phyloP scores from a whole-genome alignment of 495 filamentous ascomycete genomes.

The Cetradonia linearis region DNA sequence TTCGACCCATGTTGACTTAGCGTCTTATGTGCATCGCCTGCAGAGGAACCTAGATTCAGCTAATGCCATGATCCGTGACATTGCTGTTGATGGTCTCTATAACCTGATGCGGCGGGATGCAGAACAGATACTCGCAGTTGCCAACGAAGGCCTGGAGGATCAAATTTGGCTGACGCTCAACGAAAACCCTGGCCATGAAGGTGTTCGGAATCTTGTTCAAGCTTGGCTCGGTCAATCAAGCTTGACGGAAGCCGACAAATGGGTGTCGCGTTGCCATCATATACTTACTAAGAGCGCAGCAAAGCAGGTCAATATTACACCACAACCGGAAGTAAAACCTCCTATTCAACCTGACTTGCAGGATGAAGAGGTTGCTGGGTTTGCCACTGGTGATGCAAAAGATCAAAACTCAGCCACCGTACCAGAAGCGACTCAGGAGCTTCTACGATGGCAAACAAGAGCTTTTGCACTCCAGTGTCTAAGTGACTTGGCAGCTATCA shows the following conservation, averaged over 20 bases:
- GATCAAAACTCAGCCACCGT: constrained; percentile 50
- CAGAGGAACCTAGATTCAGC: constrained; percentile 66
- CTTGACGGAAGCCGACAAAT: constrained; percentile 61
- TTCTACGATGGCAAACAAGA: constrained; percentile 89
- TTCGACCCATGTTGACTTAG: constrained; percentile 71
- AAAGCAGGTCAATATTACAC: constrained; percentile 44
- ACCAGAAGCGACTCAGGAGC: constrained; percentile 65
- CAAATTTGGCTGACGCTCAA: constrained; percentile 87
- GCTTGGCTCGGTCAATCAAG: constrained; percentile 89
- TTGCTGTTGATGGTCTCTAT: constrained; percentile 79
- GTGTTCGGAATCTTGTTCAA: constrained; percentile 68
- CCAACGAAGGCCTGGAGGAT: constrained; percentile 71
- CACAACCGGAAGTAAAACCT: constrained; percentile 38
- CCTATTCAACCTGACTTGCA: constrained; percentile 61
- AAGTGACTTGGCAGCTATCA: constrained; percentile 66
- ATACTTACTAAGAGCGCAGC: constrained; percentile 74
- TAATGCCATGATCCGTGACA: constrained; percentile 56
- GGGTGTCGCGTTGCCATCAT: constrained; percentile 80
- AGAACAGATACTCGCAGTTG: constrained; percentile 60
- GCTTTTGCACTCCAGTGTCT: constrained; percentile 90
- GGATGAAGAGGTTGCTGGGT: constrained; percentile 94
- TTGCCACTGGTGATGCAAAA: constrained; percentile 59
- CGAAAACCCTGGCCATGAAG: constrained; percentile 57
- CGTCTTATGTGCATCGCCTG: constrained; percentile 68
- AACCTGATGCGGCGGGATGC: constrained; percentile 92